These are phyloP conservation scores for Neurospora sp. DNA, from an alignment of 495 filamentous ascomycete genomes.

Conservation along the genomic window DNA sequence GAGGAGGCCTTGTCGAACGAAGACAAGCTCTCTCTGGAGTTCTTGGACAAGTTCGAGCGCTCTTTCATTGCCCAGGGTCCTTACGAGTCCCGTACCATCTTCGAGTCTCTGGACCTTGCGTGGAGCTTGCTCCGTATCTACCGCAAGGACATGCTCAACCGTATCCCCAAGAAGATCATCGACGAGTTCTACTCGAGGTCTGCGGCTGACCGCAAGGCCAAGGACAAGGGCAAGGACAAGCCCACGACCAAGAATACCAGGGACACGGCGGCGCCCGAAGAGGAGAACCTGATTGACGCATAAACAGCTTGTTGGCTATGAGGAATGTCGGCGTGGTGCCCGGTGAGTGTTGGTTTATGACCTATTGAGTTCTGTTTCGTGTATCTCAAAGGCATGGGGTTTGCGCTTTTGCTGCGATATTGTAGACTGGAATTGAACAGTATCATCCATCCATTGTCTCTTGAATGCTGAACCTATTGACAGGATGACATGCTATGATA, in stretches of 20 bases:
- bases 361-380: slow-evolving; percentile 10
- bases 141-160: slow-evolving; percentile 93
- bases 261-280: slow-evolving; percentile 40
- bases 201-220: slow-evolving; percentile 36
- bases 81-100: slow-evolving; percentile 84
- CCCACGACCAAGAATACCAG: slow-evolving; percentile 48
- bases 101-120: slow-evolving; percentile 86
- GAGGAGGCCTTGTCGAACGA: slow-evolving; percentile 92
- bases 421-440: slow-evolving; percentile 19
- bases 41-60: slow-evolving; percentile 95
- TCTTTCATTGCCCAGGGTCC: slow-evolving; percentile 85
- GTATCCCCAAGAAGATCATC: slow-evolving; percentile 87
- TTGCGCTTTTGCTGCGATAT: slow-evolving; percentile 5
- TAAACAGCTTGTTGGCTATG: slow-evolving; percentile 18
- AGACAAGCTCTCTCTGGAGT: slow-evolving; percentile 96
- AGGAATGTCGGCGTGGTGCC: slow-evolving; percentile 4
- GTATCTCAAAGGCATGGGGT: slow-evolving; percentile 10
- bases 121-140: slow-evolving; percentile 95
- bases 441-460: not conserved
- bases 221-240: slow-evolving; percentile 52
- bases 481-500: not conserved
- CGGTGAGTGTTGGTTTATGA: not conserved
- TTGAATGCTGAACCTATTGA: not conserved
- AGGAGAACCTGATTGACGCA: slow-evolving; percentile 61
- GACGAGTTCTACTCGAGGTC: slow-evolving; percentile 85